Conservation (phyloP, 73 alveolate genomes). For the Durusdinium trenchii region DNA sequence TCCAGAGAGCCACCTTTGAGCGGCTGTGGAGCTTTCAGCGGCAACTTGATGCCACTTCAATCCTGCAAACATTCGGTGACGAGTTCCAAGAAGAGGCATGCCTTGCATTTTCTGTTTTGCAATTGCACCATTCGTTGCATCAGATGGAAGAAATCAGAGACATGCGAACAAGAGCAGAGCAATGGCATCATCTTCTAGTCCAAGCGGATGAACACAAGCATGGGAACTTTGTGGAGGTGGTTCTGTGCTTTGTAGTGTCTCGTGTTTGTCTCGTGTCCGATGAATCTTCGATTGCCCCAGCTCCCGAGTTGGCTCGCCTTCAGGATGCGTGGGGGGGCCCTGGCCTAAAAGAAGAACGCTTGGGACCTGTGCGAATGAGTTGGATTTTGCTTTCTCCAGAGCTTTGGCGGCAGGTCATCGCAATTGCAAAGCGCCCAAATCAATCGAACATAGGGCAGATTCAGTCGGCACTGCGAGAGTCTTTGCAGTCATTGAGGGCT, state of each 20-base stretch:
- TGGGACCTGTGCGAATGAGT: neutral
- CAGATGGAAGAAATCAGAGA: too few species aligned
- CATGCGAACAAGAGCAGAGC: too few species aligned
- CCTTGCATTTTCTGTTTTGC: neutral
- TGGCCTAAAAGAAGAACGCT: neutral
- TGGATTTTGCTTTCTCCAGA: neutral
- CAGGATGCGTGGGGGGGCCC: neutral
- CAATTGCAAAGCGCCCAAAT: too few species aligned
- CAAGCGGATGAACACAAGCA: neutral
- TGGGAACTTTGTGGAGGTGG: neutral
- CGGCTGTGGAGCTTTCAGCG: neutral
- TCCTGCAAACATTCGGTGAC: neutral
- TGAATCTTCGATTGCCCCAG: neutral
- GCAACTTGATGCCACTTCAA: neutral
- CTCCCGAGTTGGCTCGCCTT: neutral
- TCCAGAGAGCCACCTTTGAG: neutral
- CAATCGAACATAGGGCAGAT: too few species aligned
- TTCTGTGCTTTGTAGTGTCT: neutral
- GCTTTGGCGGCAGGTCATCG: neutral
- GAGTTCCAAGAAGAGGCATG: conserved; percentile 24
- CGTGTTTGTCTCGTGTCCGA: neutral
- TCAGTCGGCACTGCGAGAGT: neutral
- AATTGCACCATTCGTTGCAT: neutral
- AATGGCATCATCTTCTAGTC: neutral
- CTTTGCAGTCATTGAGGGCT: neutral